Evolutionary conservation across 2,329 filamentous ascomycete genomes (phyloP).

Genomic region (Apiospora malaysiana): DNA sequence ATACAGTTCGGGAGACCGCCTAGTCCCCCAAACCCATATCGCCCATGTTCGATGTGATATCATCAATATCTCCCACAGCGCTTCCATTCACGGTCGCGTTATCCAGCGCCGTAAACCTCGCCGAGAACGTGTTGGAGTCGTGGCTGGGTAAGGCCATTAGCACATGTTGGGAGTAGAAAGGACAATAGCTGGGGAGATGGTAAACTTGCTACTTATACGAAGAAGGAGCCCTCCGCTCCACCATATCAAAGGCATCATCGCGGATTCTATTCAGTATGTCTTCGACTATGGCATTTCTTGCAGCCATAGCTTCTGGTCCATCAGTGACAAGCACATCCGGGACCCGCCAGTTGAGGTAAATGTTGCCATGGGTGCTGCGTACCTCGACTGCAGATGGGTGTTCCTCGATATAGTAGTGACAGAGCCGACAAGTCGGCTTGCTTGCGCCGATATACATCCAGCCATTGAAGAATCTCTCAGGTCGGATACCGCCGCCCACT

Average conservation of each 20-base stretch:
- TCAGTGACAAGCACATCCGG: no score
- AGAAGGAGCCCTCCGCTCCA: neutral
- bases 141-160: no score
- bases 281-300: conserved; percentile 1
- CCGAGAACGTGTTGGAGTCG: conserved; percentile 22
- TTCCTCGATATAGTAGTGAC: conserved; percentile 31
- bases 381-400: conserved; percentile 24
- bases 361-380: conserved; percentile 29
- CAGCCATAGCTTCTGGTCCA: no score
- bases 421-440: conserved; percentile 34
- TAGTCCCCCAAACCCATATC: neutral
- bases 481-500: no score
- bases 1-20: neutral
- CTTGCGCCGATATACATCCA: conserved; percentile 34
- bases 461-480: conserved; percentile 32
- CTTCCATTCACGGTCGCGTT: neutral
- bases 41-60: neutral
- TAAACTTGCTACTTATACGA: neutral
- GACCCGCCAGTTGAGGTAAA: conserved; percentile 32
- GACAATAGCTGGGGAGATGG: no score
- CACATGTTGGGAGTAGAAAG: no score
- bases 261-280: conserved; percentile 24
- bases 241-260: conserved; percentile 17
- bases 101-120: neutral
- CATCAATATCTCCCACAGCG: neutral